phyloP scores from a whole-genome alignment of 2,329 filamentous ascomycete species.

The Exophiala mesophila region DNA sequence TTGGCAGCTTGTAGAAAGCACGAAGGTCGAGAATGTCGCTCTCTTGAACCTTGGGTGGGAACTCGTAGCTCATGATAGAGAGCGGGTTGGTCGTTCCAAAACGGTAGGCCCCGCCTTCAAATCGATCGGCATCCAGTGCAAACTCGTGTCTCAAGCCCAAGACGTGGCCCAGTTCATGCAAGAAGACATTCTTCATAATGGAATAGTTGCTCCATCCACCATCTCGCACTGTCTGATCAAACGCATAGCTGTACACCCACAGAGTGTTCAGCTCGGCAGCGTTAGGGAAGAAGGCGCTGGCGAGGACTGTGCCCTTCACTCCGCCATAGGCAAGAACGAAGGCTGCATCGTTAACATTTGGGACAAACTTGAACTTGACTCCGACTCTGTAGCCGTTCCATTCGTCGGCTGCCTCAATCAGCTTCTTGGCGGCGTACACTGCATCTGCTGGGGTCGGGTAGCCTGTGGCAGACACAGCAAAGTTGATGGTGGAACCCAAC shows the following conservation, averaged over 20 bases:
- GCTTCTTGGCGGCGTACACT: conserved; percentile 6
- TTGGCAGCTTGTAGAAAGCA: conserved; percentile 3
- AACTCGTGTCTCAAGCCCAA: conserved; percentile 17
- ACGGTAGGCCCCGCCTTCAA: conserved; percentile 3
- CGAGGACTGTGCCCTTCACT: conserved; percentile 6
- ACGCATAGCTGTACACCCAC: conserved; percentile 7
- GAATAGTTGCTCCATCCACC: conserved; percentile 6
- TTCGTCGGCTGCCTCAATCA: conserved; percentile 6
- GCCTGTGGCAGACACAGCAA: conserved; percentile 3
- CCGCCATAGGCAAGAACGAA: conserved; percentile 13
- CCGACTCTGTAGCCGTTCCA: conserved; percentile 11
- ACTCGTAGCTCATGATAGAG: conserved; percentile 14
- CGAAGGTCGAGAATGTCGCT: conserved; percentile 2
- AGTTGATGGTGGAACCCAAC: conserved; percentile 6
- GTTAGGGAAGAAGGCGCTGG: conserved; percentile 16
- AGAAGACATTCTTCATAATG: conserved; percentile 17
- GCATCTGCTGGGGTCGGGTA: conserved; percentile 8
- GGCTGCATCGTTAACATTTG: conserved; percentile 4
- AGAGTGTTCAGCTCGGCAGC: conserved; percentile 1
- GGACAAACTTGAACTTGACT: conserved; percentile 12
- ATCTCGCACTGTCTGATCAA: conserved; percentile 1
- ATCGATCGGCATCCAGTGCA: conserved; percentile 3
- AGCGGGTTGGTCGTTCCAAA: conserved; percentile 3
- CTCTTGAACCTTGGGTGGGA: conserved; percentile 7
- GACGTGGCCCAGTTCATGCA: conserved; percentile 17